Percentiles rank a stretch among this genome's conserved stretches.
These are phyloP conservation scores for Leccinum subtestaceum DNA, from an alignment of 768 basidiomycete genomes.

Conservation along the genomic window DNA sequence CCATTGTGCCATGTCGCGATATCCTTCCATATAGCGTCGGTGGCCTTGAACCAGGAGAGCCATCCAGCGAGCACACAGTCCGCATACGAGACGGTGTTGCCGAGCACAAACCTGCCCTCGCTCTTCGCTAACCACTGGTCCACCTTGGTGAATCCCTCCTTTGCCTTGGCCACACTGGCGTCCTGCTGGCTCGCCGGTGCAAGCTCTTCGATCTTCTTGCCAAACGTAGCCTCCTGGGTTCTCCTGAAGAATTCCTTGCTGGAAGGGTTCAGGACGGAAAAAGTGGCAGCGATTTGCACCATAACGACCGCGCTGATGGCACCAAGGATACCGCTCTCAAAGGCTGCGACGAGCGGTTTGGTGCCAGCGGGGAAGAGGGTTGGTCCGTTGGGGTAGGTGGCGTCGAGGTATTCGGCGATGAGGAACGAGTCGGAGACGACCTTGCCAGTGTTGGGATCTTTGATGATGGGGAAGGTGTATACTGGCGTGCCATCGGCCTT, in stretches of 20 bases:
- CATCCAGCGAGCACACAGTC: conserved; percentile 35
- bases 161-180: conserved; percentile 28
- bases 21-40: conserved; percentile 33
- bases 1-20: conserved; percentile 38
- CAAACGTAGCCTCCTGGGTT: conserved; percentile 25
- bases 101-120: conserved; percentile 34
- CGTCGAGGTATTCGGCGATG: conserved; percentile 48
- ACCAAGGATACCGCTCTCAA: background rate
- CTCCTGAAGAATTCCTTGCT: conserved; percentile 34
- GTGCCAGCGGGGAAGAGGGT: too few species aligned
- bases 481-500: conserved; percentile 30
- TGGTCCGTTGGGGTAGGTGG: conserved; percentile 23
- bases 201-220: conserved; percentile 37
- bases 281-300: conserved; percentile 16
- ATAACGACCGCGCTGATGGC: conserved; percentile 11
- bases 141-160: conserved; percentile 25
- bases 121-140: conserved; percentile 31
- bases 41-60: background rate
- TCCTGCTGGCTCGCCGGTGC: conserved; percentile 29
- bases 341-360: too few species aligned
- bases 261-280: conserved; percentile 20
- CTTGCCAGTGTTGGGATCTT: conserved; percentile 36
- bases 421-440: conserved; percentile 19
- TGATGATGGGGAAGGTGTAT: conserved; percentile 43
- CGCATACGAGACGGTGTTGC: conserved; percentile 33